These are phyloP conservation scores for Spongispora temasekensis DNA, from an alignment of 1,284 basidiomycete genomes.

Conservation along the genomic window DNA sequence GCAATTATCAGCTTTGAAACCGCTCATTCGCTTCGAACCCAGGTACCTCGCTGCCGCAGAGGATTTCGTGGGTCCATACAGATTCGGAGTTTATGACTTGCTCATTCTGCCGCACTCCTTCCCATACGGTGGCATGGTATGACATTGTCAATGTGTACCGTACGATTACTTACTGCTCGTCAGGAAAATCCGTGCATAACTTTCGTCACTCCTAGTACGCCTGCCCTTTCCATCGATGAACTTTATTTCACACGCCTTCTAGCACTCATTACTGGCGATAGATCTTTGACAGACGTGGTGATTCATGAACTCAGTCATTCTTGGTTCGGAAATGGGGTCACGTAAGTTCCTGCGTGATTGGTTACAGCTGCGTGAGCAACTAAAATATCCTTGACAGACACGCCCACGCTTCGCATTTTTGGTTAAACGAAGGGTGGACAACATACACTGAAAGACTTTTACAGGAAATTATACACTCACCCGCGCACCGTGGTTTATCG, in stretches of 20 bases:
- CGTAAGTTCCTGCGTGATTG: slow-evolving; percentile 45
- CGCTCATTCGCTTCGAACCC: neutral
- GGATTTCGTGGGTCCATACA: slow-evolving; percentile 72
- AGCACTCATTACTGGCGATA: slow-evolving; percentile 85
- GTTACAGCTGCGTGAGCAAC: slow-evolving; percentile 1
- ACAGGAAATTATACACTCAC: slow-evolving; percentile 71
- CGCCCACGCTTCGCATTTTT: slow-evolving; percentile 79
- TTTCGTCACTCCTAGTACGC: slow-evolving; percentile 84
- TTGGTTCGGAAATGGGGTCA: slow-evolving; percentile 88
- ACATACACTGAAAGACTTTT: slow-evolving; percentile 92
- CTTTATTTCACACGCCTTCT: neutral
- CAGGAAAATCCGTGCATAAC: slow-evolving; percentile 85
- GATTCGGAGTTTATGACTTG: slow-evolving; percentile 90
- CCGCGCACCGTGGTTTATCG: slow-evolving; percentile 81
- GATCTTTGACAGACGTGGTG: slow-evolving; percentile 86
- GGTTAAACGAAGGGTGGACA: slow-evolving; percentile 96
- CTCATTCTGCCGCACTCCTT: slow-evolving; percentile 92
- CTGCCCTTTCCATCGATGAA: neutral
- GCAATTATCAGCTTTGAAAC: neutral
- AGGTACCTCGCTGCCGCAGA: slow-evolving; percentile 83
- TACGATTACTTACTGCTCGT: slow-evolving; percentile 7
- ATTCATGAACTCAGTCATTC: slow-evolving; percentile 81
- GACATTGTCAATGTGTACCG: slow-evolving; percentile 12
- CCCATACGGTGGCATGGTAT: slow-evolving; percentile 89
- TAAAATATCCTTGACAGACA: slow-evolving; percentile 49